These are phyloP conservation scores for Lentinus tigrinus DNA, from an alignment of 768 basidiomycete genomes.

Conservation along the genomic window DNA sequence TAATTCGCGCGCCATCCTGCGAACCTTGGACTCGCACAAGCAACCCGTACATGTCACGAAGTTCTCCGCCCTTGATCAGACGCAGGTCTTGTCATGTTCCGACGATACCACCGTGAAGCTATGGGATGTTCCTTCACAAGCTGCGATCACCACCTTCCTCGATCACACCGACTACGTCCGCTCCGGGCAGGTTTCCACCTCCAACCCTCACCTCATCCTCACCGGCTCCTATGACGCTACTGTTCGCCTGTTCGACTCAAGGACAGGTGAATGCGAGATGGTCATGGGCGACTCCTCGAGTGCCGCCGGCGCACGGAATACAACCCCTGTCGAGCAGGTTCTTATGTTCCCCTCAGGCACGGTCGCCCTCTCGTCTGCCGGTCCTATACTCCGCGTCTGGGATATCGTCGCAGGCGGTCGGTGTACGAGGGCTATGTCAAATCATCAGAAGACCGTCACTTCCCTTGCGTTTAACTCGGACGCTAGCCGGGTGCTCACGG, in stretches of 20 bases:
- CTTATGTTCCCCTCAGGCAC: slow-evolving; percentile 91
- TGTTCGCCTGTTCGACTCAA: slow-evolving; percentile 81
- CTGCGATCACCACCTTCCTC: slow-evolving; percentile 72
- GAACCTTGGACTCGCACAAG: slow-evolving; percentile 90
- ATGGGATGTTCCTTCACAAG: slow-evolving; percentile 94
- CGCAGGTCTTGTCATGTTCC: slow-evolving; percentile 89
- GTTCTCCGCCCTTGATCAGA: slow-evolving; percentile 80
- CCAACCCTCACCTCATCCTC: slow-evolving; percentile 80
- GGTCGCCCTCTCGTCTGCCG: slow-evolving; percentile 80
- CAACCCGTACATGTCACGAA: slow-evolving; percentile 95
- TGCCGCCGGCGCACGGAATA: slow-evolving; percentile 32
- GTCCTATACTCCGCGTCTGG: slow-evolving; percentile 93
- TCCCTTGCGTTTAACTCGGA: slow-evolving; percentile 77
- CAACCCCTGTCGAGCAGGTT: slow-evolving; percentile 85
- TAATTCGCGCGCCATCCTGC: slow-evolving; percentile 87
- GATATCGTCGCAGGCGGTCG: slow-evolving; percentile 89
- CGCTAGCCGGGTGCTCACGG: slow-evolving; percentile 80
- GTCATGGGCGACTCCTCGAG: slow-evolving; percentile 52
- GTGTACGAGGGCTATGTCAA: slow-evolving; percentile 88
- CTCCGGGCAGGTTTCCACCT: slow-evolving; percentile 81
- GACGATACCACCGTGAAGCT: slow-evolving; percentile 93
- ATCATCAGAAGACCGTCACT: slow-evolving; percentile 98
- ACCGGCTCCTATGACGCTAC: slow-evolving; percentile 96
- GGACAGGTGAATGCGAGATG: slow-evolving; percentile 84
- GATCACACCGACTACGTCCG: slow-evolving; percentile 96